Conservation (phyloP, 2,329 filamentous ascomycete species). For the Lecanicillium sp. region DNA sequence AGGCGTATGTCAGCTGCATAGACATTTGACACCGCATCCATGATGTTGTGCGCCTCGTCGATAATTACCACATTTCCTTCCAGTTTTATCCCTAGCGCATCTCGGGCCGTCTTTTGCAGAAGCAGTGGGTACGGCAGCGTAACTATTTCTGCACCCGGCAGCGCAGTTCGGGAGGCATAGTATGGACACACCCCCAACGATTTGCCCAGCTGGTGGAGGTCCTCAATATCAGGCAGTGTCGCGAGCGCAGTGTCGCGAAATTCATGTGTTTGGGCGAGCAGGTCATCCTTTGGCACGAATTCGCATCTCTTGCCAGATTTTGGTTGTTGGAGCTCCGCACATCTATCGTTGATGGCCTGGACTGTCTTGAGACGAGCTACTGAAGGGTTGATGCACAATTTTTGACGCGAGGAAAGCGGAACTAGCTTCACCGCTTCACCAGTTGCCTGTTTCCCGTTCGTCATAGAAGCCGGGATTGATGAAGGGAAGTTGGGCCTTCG, state of each 20-base stretch:
- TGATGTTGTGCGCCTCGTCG: constrained; percentile 95
- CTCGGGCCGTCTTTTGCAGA: constrained; percentile 77
- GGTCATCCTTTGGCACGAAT: constrained; percentile 72
- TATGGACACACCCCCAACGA: constrained; percentile 83
- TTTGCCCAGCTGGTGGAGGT: constrained; percentile 71
- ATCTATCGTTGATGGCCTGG: constrained; percentile 87
- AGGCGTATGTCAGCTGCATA: constrained; percentile 73
- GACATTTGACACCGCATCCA: constrained; percentile 86
- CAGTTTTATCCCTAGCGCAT: constrained; percentile 78
- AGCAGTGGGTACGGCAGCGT: constrained; percentile 89
- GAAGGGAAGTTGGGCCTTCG: constrained; percentile 70
- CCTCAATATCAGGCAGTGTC: constrained; percentile 86
- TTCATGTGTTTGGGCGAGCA: constrained; percentile 61
- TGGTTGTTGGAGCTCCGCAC: constrained; percentile 80
- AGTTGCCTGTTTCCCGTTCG: constrained; percentile 16
- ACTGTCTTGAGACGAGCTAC: constrained; percentile 64
- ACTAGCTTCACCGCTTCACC: constrained; percentile 61
- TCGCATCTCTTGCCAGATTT: constrained; percentile 53
- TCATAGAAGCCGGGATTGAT: constrained; percentile 47
- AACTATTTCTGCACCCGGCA: constrained; percentile 81
- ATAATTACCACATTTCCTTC: constrained; percentile 90
- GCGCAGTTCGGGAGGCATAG: constrained; percentile 82
- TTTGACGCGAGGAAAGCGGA: constrained; percentile 78
- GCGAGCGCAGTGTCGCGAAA: constrained; percentile 84
- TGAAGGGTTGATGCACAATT: constrained; percentile 80